Conservation (phyloP, 805 yeast genomes). For the Ascoidea asiatica region DNA sequence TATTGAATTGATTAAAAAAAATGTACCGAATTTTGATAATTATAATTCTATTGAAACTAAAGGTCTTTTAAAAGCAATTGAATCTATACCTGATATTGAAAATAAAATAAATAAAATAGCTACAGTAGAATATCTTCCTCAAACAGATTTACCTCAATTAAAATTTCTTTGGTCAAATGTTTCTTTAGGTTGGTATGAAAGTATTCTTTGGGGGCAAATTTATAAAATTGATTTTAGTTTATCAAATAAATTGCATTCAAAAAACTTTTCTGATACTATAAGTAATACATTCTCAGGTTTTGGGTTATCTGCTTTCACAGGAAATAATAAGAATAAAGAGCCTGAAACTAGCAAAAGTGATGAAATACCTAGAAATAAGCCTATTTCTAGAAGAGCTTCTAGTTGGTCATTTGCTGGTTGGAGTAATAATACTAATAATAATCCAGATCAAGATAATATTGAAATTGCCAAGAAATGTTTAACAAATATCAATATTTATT, state of each 20-base stretch:
- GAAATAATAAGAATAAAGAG: not conserved
- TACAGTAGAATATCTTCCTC: slow-evolving; percentile 28
- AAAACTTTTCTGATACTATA: slow-evolving; percentile 19
- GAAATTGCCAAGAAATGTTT: slow-evolving; percentile 13
- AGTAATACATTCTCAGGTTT: slow-evolving; percentile 19
- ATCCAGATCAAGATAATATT: slow-evolving; percentile 11
- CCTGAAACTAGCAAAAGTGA: not conserved
- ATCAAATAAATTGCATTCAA: slow-evolving; percentile 17
- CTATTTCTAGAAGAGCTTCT: not conserved
- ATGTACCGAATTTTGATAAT: slow-evolving; percentile 21
- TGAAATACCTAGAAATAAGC: too few relatives aligned
- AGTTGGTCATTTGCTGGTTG: not conserved
- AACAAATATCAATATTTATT: slow-evolving; percentile 27
- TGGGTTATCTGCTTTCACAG: not conserved
- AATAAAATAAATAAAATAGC: slow-evolving; percentile 14
- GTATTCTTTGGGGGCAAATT: slow-evolving; percentile 44
- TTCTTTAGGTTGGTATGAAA: slow-evolving; percentile 66
- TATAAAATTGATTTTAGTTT: slow-evolving; percentile 20
- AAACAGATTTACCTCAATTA: slow-evolving; percentile 30
- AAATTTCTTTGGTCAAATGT: slow-evolving; percentile 47
- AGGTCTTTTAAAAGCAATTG: slow-evolving; percentile 26
- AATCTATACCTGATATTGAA: slow-evolving; percentile 19
- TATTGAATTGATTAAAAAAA: slow-evolving; percentile 15
- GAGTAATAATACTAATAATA: not conserved
- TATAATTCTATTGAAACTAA: slow-evolving; percentile 15